phyloP scores from a whole-genome alignment of 2,329 filamentous ascomycete species.

The Xylariaceae sp. region DNA sequence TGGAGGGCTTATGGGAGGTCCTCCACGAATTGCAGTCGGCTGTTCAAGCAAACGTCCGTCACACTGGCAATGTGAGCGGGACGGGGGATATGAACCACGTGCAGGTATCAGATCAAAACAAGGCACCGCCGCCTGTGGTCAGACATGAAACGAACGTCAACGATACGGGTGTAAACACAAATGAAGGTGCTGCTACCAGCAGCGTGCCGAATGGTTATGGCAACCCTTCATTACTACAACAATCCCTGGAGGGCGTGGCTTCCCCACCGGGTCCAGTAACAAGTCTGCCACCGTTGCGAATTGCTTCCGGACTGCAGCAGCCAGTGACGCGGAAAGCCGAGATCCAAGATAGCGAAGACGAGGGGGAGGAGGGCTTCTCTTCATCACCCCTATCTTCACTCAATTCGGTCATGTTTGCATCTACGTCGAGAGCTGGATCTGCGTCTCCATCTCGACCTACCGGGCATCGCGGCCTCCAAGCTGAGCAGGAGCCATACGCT shows the following conservation, averaged over 20 bases:
- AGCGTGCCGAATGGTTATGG: too few species aligned
- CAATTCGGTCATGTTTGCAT: constrained; percentile 3
- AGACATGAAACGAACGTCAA: background rate
- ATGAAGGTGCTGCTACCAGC: background rate
- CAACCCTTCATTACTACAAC: constrained; percentile 1
- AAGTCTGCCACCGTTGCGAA: constrained; percentile 14
- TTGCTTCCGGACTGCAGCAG: constrained; percentile 2
- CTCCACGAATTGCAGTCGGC: constrained; percentile 42
- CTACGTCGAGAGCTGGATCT: too few species aligned
- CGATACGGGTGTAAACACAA: constrained; percentile 1
- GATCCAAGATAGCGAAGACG: constrained; percentile 38
- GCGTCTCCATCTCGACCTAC: background rate
- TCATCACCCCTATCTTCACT: constrained; percentile 12
- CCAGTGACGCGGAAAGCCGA: constrained; percentile 4
- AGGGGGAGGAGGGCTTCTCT: constrained; percentile 31
- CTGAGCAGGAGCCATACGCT: background rate
- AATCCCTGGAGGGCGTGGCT: constrained; percentile 11
- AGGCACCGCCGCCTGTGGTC: background rate
- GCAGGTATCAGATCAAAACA: background rate
- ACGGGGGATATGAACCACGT: too few species aligned
- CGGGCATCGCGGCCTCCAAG: background rate
- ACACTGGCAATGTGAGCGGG: background rate
- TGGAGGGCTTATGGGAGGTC: constrained; percentile 54
- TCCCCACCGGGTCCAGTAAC: constrained; percentile 6
- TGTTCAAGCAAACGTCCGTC: background rate